Base-by-base conservation (phyloP, 345 rosid species). In the Chamaenerion angustifolium region DNA sequence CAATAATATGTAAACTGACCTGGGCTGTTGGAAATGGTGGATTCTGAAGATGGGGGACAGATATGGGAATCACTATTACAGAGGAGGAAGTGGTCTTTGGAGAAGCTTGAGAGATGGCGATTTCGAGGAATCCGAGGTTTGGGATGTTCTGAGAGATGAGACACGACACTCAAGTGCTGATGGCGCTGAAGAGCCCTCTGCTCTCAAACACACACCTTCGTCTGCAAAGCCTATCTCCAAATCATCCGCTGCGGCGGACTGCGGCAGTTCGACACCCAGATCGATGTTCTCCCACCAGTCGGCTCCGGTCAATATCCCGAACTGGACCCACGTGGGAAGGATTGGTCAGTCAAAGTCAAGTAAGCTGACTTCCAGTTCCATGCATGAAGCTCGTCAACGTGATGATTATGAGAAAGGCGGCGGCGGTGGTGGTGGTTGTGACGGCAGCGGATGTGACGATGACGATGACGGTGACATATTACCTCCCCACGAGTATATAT, bases 401-500 rank as follows among this genome's bases (percentile, higher is more conserved):
- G 67, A 45, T 21, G 25, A 21, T 17, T 43, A 3, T 31, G 42
- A 2, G 21, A 56, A 56, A 21, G 25, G 25, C 6, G 62, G 25
- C 8, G 10, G 49, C 8, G 55, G 17, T 1, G 64, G 55, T 41
- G 52, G 48, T 15, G 46, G 18, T 12, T 66, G 40, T 3, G 54
- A 49, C 0, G 54, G 31, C 5, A 4, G 25, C 25, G 4, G 25
- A 21, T 2, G 25, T 21, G 25, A 21, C 4, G 25, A 21, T 21
- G 66, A 25, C 1, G 18, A 48, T 2, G 64, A 31, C 0, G 68
- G 57, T 1, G 68, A 65, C 11, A 69, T 58, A 61, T 46, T 81
- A 57, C 88, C 98, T 9, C 85, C 95, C 8, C 88, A 90, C 64
- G 95, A 83, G 58, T 61, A 79, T 51, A 68, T 90, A 17, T 64